These are phyloP conservation scores for Exophiala dermatitidis DNA, from an alignment of 2,329 filamentous ascomycete genomes.

Conservation along the genomic window DNA sequence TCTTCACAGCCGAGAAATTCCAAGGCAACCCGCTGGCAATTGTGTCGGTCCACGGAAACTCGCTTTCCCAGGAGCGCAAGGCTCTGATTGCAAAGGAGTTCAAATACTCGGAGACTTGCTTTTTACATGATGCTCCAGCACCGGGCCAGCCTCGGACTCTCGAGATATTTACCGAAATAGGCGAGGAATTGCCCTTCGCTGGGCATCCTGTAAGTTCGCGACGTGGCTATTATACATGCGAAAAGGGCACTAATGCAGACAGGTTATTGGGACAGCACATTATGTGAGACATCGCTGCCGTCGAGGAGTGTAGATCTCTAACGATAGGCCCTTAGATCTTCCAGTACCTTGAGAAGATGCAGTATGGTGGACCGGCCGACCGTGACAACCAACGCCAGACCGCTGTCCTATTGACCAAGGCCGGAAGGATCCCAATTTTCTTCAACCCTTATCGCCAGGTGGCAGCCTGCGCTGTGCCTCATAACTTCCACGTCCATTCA, in stretches of 20 bases:
- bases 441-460: conserved; percentile 37
- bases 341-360: conserved; percentile 11
- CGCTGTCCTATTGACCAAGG: conserved; percentile 33
- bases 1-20: conserved; percentile 45
- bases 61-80: conserved; percentile 48
- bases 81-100: conserved; percentile 56
- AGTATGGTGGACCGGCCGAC: conserved; percentile 13
- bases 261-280: conserved; percentile 50
- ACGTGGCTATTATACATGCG: background rate
- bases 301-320: background rate
- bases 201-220: conserved; percentile 45
- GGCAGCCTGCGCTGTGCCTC: conserved; percentile 59
- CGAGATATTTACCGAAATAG: conserved; percentile 52
- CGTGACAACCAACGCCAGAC: conserved; percentile 21
- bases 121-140: conserved; percentile 46
- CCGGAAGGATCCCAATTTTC: conserved; percentile 39
- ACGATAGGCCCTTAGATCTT: conserved; percentile 8
- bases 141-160: conserved; percentile 39
- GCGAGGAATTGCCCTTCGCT: conserved; percentile 52
- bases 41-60: conserved; percentile 44
- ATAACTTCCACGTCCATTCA: conserved; percentile 57
- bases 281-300: conserved; percentile 33
- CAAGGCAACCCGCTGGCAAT: conserved; percentile 56
- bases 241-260: background rate
- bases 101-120: conserved; percentile 58